These are phyloP conservation scores for Trichaptum fuscoviolaceum DNA, from an alignment of 768 basidiomycete genomes.

Conservation along the genomic window DNA sequence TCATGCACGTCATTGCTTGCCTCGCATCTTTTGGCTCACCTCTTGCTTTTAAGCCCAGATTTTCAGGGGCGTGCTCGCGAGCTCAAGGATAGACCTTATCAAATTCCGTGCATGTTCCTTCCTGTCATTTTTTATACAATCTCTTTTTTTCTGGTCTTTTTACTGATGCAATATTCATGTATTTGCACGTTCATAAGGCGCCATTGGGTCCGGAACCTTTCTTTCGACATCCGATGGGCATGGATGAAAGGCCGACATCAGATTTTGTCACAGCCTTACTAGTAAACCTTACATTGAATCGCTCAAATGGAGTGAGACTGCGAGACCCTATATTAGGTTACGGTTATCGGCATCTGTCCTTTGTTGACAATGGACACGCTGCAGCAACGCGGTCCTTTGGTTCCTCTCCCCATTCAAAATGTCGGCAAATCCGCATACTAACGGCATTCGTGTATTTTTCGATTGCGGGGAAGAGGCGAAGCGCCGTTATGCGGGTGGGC, in stretches of 20 bases:
- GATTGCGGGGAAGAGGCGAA: neutral
- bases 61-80: neutral
- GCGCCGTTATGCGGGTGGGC: neutral
- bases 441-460: neutral
- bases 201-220: neutral
- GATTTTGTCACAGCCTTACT: neutral
- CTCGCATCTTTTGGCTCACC: neutral
- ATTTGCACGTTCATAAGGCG: neutral
- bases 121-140: neutral
- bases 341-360: neutral
- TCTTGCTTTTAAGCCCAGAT: neutral
- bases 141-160: neutral
- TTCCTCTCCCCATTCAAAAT: neutral
- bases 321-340: neutral
- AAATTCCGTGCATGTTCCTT: neutral
- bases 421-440: neutral
- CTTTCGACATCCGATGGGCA: neutral
- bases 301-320: neutral
- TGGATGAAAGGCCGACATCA: neutral
- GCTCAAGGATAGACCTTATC: neutral
- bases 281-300: neutral
- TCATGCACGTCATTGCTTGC: neutral
- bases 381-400: neutral
- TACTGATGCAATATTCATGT: neutral
- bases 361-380: neutral